These are phyloP conservation scores for Pyrenula aspistea DNA, from an alignment of 495 filamentous ascomycete species.

Conservation along the genomic window DNA sequence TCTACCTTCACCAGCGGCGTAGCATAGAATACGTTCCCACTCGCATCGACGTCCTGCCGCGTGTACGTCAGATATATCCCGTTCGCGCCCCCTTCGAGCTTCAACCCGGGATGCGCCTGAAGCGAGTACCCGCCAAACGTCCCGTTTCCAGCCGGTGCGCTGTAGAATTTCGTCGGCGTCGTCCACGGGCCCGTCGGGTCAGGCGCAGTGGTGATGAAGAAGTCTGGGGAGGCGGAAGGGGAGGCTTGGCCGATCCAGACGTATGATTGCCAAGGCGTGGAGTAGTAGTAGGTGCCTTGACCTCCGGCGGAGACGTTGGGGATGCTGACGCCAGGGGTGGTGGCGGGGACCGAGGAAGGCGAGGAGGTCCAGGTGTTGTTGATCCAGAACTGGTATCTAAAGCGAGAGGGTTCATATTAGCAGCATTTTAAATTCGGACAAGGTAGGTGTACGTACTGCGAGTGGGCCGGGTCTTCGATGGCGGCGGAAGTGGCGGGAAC, in stretches of 20 bases:
- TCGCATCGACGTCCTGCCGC: conserved; percentile 3
- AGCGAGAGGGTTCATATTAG: too few species aligned
- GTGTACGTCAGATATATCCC: conserved; percentile 19
- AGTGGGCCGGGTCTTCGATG: conserved; percentile 4
- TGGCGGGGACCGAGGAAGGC: background rate
- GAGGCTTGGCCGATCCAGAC: conserved; percentile 20
- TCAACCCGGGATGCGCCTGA: conserved; percentile 15
- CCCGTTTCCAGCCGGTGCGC: conserved; percentile 4
- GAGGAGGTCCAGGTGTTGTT: conserved; percentile 12
- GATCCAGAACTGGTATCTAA: conserved; percentile 17
- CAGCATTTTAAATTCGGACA: too few species aligned
- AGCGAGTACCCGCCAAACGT: conserved; percentile 13
- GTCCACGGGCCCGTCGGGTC: conserved; percentile 18
- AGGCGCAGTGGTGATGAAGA: conserved; percentile 20
- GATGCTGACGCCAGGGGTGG: conserved; percentile 5
- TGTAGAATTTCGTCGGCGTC: conserved; percentile 12
- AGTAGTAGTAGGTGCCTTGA: conserved; percentile 22
- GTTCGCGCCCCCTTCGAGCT: conserved; percentile 7
- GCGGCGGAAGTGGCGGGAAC: conserved; percentile 13
- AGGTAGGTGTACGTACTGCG: too few species aligned
- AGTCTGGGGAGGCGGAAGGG: conserved; percentile 12
- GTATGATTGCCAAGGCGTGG: conserved; percentile 11
- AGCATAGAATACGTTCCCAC: conserved; percentile 6
- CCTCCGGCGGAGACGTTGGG: conserved; percentile 15
- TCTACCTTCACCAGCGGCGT: conserved; percentile 12